phyloP scores from a whole-genome alignment of 768 basidiomycete species.

The Termitomyces eurrhizus region DNA sequence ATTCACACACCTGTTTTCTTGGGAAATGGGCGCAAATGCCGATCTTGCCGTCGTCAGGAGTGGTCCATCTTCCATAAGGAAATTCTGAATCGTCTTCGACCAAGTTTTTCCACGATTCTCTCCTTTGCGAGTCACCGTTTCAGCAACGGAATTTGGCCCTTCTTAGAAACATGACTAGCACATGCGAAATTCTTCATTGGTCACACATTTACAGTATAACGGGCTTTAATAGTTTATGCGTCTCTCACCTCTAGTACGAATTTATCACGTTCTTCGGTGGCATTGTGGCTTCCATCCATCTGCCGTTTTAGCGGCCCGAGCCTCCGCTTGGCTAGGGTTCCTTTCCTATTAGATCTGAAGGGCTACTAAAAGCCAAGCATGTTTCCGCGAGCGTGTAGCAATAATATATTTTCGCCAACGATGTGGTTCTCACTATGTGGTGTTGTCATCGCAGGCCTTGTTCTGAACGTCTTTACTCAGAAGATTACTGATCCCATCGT shows the following conservation, averaged over 20 bases:
- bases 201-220: not conserved
- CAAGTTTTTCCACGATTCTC: not conserved
- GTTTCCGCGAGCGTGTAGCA: not conserved
- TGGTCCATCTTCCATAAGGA: not conserved
- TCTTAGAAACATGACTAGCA: not conserved
- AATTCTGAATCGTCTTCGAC: not conserved
- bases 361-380: not conserved
- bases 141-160: too few species aligned
- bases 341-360: not conserved
- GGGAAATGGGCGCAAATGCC: too few species aligned
- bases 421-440: slow-evolving; percentile 13
- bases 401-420: slow-evolving; percentile 2
- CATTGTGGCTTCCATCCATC: not conserved
- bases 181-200: not conserved
- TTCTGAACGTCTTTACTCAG: slow-evolving; percentile 8
- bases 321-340: not conserved
- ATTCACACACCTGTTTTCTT: too few species aligned
- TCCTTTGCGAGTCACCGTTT: not conserved
- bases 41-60: too few species aligned
- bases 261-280: not conserved
- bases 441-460: slow-evolving; percentile 9
- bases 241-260: not conserved
- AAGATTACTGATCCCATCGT: slow-evolving; percentile 27
- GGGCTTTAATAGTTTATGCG: not conserved
- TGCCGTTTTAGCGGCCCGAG: too few species aligned